Evolutionary conservation across 495 filamentous ascomycete genomes (phyloP).

Genomic region (Rusavskia elegans): DNA sequence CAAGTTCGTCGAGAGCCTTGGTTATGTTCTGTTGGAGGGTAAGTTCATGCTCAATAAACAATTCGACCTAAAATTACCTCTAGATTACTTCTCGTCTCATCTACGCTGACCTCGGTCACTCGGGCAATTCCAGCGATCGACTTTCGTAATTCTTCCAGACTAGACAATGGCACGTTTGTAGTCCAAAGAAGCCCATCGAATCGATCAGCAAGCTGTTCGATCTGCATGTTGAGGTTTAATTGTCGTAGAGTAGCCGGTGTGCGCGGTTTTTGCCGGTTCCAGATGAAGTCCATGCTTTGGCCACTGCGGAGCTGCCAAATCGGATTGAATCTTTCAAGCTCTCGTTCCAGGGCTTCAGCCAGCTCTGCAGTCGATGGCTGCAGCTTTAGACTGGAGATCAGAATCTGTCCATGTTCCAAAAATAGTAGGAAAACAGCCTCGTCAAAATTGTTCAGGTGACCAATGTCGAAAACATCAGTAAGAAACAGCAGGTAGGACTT

Average conservation of each 20-base stretch:
- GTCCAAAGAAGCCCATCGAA: conserved; percentile 47
- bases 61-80: not conserved
- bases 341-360: conserved; percentile 20
- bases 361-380: conserved; percentile 18
- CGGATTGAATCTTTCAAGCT: conserved; percentile 30
- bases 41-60: not conserved
- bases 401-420: conserved; percentile 25
- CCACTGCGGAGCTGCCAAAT: conserved; percentile 51
- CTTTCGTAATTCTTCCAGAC: conserved; percentile 24
- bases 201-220: conserved; percentile 54
- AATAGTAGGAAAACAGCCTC: conserved; percentile 41
- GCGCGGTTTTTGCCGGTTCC: conserved; percentile 53
- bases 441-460: conserved; percentile 23
- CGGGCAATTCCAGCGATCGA: conserved; percentile 17
- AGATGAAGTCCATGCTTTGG: conserved; percentile 71
- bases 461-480: conserved; percentile 16
- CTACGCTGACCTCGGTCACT: not conserved
- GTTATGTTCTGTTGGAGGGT: conserved; percentile 4
- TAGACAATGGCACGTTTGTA: conserved; percentile 25
- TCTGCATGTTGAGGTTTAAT: conserved; percentile 32
- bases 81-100: not conserved
- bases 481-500: conserved; percentile 3
- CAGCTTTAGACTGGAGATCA: conserved; percentile 13
- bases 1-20: conserved; percentile 13
- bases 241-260: conserved; percentile 37